Conservation (phyloP, 805 yeast species). For the Wickerhamiella siamensis region DNA sequence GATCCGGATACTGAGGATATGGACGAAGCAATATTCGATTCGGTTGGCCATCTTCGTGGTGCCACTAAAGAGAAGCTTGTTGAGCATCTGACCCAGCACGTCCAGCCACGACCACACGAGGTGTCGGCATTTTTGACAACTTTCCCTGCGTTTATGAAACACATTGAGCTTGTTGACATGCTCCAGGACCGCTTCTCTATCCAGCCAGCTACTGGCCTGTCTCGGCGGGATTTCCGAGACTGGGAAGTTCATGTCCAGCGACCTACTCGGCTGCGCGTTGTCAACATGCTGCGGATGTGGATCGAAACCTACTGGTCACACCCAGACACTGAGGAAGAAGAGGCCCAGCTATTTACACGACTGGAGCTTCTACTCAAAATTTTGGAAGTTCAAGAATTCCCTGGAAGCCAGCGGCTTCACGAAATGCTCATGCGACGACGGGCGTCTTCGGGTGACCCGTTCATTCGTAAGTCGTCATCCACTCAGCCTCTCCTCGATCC, state of each 20-base stretch:
- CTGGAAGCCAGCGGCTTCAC: conserved; percentile 31
- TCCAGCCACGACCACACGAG: conserved; percentile 41
- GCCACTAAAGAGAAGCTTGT: conserved; percentile 69
- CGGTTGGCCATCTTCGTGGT: conserved; percentile 63
- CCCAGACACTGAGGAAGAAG: conserved; percentile 13
- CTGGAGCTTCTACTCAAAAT: conserved; percentile 30
- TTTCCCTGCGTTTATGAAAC: conserved; percentile 58
- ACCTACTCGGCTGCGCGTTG: conserved; percentile 52
- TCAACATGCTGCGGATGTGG: conserved; percentile 51
- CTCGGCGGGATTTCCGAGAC: conserved; percentile 53
- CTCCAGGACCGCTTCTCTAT: conserved; percentile 52
- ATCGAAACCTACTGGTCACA: conserved; percentile 60
- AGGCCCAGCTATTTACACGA: conserved; percentile 21
- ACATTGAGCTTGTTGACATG: conserved; percentile 44
- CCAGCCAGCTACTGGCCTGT: conserved; percentile 76
- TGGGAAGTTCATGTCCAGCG: conserved; percentile 63
- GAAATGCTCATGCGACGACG: conserved; percentile 28
- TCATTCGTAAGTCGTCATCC: conserved; percentile 6
- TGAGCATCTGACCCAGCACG: conserved; percentile 68
- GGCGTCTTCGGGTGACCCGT: conserved; percentile 4
- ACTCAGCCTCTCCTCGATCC: conserved; percentile 3
- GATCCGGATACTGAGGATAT: neutral
- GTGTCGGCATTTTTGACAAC: conserved; percentile 59
- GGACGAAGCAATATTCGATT: conserved; percentile 36
- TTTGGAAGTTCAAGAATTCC: conserved; percentile 29